Evolutionary conservation across 495 filamentous ascomycete genomes (phyloP).

Genomic region (Lepidopterella palustris): DNA sequence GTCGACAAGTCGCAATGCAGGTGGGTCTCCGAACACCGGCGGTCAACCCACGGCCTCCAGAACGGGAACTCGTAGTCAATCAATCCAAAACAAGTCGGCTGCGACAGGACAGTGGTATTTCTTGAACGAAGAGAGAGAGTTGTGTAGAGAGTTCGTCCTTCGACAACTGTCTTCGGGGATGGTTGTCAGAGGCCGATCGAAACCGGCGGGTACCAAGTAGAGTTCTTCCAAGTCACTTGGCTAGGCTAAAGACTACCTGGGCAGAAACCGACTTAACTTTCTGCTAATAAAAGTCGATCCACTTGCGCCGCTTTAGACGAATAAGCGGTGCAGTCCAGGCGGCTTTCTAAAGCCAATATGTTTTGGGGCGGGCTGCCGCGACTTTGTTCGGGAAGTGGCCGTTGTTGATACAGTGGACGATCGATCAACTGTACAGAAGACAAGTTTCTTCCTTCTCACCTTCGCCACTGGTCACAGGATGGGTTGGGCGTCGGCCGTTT

Average conservation of each 20-base stretch:
- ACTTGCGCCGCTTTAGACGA: background rate
- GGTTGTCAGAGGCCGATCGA: background rate
- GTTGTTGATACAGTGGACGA: background rate
- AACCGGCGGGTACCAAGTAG: background rate
- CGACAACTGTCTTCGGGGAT: background rate
- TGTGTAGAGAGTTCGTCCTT: too few species aligned
- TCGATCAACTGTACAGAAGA: background rate
- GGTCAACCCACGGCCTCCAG: constrained; percentile 17
- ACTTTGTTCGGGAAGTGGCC: background rate
- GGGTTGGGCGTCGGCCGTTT: constrained; percentile 16
- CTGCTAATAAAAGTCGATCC: background rate
- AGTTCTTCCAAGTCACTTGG: constrained; percentile 1
- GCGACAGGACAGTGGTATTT: background rate
- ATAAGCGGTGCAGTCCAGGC: background rate
- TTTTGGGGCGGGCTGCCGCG: background rate
- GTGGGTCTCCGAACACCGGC: constrained; percentile 20
- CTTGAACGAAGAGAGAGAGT: too few species aligned
- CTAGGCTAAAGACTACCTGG: constrained; percentile 1
- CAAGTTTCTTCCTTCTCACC: background rate
- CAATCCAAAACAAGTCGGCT: background rate
- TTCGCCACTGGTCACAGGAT: constrained; percentile 5
- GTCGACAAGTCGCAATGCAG: constrained; percentile 8
- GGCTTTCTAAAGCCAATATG: background rate
- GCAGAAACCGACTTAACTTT: background rate
- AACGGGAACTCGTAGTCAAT: constrained; percentile 11